Percentiles rank a stretch among this genome's conserved stretches.
Evolutionary conservation across 345 rosid genomes (phyloP).

Genomic region (Kernera saxatilis): DNA sequence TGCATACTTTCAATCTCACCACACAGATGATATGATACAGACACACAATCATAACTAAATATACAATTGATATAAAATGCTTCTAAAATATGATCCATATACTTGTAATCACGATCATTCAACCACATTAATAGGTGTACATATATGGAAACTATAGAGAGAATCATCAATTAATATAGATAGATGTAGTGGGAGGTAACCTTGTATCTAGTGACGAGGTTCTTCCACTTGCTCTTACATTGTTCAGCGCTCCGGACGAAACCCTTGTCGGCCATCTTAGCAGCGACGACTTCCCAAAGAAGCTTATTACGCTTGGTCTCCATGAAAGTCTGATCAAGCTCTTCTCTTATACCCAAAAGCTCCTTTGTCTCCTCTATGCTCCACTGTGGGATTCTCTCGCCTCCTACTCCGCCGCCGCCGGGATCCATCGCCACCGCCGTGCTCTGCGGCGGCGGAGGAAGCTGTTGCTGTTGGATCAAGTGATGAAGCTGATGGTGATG

Average conservation of each 20-base stretch:
- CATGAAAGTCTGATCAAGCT: conserved; percentile 85
- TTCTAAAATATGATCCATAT: not conserved
- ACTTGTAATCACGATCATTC: not conserved
- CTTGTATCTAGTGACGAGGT: conserved; percentile 93
- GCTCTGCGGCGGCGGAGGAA: conserved; percentile 37
- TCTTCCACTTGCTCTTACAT: conserved; percentile 99
- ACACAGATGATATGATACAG: not conserved
- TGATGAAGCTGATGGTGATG: conserved; percentile 39
- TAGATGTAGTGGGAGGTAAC: conserved; percentile 35
- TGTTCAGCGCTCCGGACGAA: conserved; percentile 84
- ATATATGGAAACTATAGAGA: not conserved
- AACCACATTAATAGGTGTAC: not conserved
- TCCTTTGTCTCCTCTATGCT: conserved; percentile 83
- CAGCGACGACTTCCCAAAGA: conserved; percentile 78
- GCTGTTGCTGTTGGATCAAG: conserved; percentile 40
- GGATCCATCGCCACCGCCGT: conserved; percentile 25
- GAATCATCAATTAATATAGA: not conserved
- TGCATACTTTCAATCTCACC: not conserved
- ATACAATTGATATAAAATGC: not conserved
- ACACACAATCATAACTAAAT: not conserved
- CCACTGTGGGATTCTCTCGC: conserved; percentile 95
- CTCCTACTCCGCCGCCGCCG: conserved; percentile 13
- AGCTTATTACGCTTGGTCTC: conserved; percentile 91
- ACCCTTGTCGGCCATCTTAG: conserved; percentile 75
- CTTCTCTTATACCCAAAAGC: conserved; percentile 76